Conservation (phyloP, 2,329 filamentous ascomycete species). For the Fusarium foetens region DNA sequence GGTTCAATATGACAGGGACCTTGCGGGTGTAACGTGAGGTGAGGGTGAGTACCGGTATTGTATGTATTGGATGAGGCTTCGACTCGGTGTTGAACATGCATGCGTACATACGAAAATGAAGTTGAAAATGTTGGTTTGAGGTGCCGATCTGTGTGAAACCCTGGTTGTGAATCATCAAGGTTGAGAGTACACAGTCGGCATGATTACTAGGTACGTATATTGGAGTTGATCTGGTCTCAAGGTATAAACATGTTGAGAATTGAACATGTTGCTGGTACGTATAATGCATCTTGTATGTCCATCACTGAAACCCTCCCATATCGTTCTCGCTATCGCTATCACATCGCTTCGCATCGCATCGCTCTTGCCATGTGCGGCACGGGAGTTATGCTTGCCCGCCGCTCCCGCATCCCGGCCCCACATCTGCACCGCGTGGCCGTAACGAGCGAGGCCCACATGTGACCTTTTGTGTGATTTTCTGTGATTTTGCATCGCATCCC, state of each 20-base stretch:
- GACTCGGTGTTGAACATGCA: neutral
- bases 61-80: neutral
- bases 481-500: neutral
- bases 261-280: neutral
- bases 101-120: conserved; percentile 24
- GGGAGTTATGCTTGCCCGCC: conserved; percentile 29
- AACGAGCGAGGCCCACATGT: neutral
- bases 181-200: neutral
- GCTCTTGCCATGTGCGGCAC: neutral
- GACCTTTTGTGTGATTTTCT: neutral
- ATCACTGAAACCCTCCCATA: neutral
- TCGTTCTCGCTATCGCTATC: neutral
- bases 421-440: conserved; percentile 27
- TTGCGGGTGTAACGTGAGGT: conserved; percentile 4
- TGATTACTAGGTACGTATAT: neutral
- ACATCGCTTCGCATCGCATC: neutral
- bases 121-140: conserved; percentile 5
- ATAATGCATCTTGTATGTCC: neutral
- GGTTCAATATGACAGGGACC: neutral
- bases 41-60: neutral
- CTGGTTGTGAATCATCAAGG: conserved; percentile 17
- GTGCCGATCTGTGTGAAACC: conserved; percentile 22
- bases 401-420: conserved; percentile 34
- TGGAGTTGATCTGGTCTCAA: neutral
- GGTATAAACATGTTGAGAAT: neutral